Evolutionary conservation across 495 filamentous ascomycete genomes (phyloP), one percentile per base, ranked within the genome.

Genomic region (Aspergillus ellipticus): DNA sequence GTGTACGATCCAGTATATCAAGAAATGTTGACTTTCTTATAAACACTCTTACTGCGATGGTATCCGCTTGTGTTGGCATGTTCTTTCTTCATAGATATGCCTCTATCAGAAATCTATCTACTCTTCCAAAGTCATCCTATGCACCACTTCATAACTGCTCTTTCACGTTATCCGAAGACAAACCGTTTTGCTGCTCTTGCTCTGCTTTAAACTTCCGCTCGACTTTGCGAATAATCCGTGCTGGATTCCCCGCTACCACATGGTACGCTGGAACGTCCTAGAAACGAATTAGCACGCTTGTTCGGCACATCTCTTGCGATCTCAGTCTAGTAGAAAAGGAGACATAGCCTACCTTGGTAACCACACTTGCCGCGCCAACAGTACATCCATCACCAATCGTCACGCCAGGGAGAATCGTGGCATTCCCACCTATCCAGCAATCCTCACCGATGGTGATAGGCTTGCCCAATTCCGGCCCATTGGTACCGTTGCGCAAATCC

Each of bases 381-480:
- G 74, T 75, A 16, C 63, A 75, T 13, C 74, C 73, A 58, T 75
- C 65, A 0, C 73, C 73, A 33, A 77, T 72, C 0, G 73, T 87
- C n/a, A 95, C 87, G 0, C 90, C 90, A 0, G 87, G 81, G 11
- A 87, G 65, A 15, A 95, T 76, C 15, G 78, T 73, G 3, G 84
- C 87, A 62, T 83, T 83, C 0, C 88, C 89, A 0, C 89, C 88
- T 31, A 95, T 72, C 89, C 89, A 95, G 59, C 88, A 91, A 65
- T 94, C 89, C 56, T 91, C 85, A 0, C 83, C 88, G 49, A 95
- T 82, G 2, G 64, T 74, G 48, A 95, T 85, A 11, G 86, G 82
- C 51, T 78, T 81, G 1, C 89, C 89, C 9, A 73, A 66, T 68
- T 95, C 90, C 0, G 89, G 83, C 0, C 86, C 87, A 42, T 78